A percentile compares a stretch with the other conserved stretches of the same genome.
Evolutionary conservation across 164 flowering plant species (phyloP).

Genomic region (Umbellularia californica): DNA sequence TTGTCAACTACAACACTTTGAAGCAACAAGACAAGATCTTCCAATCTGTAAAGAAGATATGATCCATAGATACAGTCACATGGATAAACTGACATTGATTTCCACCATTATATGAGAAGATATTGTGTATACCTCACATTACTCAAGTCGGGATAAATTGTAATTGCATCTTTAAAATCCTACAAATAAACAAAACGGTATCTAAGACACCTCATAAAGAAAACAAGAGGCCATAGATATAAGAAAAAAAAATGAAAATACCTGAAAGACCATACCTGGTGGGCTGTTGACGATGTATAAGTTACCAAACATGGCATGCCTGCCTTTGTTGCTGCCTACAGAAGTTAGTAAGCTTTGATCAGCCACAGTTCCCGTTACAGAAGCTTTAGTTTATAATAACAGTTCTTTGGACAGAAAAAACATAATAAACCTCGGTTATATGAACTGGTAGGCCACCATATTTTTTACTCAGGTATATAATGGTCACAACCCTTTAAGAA

Average conservation of each 20-base stretch:
- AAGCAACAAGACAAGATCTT: constrained; percentile 63
- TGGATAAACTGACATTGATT: neutral
- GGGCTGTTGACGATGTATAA: constrained; percentile 87
- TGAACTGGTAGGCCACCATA: neutral
- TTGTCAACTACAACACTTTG: constrained; percentile 38
- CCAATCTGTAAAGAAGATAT: constrained; percentile 40
- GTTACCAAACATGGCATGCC: constrained; percentile 87
- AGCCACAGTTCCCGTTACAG: neutral
- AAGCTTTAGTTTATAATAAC: too few relatives aligned
- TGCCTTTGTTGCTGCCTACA: constrained; percentile 86
- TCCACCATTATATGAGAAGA: neutral
- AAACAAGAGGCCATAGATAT: neutral
- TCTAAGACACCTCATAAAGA: neutral
- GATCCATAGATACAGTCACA: neutral
- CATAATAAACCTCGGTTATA: neutral
- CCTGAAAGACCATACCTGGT: constrained; percentile 47
- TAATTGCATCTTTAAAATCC: constrained; percentile 89
- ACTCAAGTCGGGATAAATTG: constrained; percentile 74
- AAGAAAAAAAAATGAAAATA: neutral
- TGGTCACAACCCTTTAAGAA: neutral
- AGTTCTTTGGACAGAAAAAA: neutral
- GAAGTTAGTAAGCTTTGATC: constrained; percentile 1
- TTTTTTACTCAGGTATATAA: neutral
- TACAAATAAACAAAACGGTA: constrained; percentile 16
- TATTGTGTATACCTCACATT: constrained; percentile 49